Conservation (phyloP, 192 early-diverging fungal genomes). For the Coemansia aciculifera region DNA sequence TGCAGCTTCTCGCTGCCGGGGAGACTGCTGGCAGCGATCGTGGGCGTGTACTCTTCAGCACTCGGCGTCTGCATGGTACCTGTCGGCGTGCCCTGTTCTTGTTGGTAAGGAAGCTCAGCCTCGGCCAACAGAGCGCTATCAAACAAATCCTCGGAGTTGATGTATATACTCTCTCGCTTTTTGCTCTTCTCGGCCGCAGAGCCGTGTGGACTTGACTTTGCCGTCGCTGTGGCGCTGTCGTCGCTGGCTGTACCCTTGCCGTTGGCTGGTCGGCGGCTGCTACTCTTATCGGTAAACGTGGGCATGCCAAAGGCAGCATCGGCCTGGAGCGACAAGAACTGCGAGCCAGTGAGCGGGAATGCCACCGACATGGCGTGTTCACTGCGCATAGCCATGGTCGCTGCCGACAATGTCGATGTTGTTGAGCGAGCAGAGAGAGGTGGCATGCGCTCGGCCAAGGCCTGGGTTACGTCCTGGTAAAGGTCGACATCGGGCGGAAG, state of each 20-base stretch:
- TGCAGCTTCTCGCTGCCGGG: not conserved
- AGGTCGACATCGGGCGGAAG: constrained; percentile 40
- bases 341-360: not conserved
- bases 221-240: not conserved
- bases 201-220: not conserved
- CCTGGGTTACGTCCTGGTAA: constrained; percentile 40
- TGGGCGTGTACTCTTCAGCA: constrained; percentile 18
- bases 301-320: constrained; percentile 1
- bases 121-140: constrained; percentile 29
- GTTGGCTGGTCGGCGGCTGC: not conserved
- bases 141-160: constrained; percentile 32
- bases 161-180: constrained; percentile 41
- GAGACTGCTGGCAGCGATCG: constrained; percentile 22
- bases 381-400: constrained; percentile 18
- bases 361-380: not conserved
- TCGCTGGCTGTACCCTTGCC: constrained; percentile 3
- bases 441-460: constrained; percentile 43
- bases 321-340: not conserved
- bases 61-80: not conserved
- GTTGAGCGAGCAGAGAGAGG: constrained; percentile 29
- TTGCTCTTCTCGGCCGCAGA: not conserved
- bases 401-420: constrained; percentile 17
- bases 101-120: constrained; percentile 39
- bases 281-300: not conserved
- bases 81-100: constrained; percentile 15